Conservation (phyloP, 352 stramenopile species). For the Pythium brassicae region DNA sequence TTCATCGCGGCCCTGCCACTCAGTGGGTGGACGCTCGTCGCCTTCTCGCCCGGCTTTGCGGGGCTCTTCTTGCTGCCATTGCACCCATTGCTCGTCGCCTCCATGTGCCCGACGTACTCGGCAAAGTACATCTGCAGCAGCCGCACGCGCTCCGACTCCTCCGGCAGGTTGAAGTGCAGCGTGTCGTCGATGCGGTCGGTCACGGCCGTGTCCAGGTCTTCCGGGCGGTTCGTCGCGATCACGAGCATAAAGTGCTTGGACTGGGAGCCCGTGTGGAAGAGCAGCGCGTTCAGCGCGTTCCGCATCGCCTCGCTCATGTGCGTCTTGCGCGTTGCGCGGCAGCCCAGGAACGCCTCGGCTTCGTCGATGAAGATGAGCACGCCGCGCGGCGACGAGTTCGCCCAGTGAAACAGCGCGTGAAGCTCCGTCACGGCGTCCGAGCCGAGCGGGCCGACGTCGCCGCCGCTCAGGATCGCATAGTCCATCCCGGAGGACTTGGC, state of each 20-base stretch:
- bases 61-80: background rate
- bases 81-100: background rate
- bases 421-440: constrained; percentile 76
- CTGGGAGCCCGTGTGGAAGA: constrained; percentile 77
- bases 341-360: constrained; percentile 72
- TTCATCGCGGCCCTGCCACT: constrained; percentile 21
- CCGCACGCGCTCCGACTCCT: constrained; percentile 49
- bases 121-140: constrained; percentile 72
- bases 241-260: constrained; percentile 77
- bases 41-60: background rate
- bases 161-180: constrained; percentile 73
- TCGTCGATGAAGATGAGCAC: constrained; percentile 89
- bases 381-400: constrained; percentile 59
- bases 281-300: constrained; percentile 77
- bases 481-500: constrained; percentile 64
- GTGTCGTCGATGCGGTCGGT: constrained; percentile 83
- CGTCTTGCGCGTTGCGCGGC: constrained; percentile 67
- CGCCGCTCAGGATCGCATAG: constrained; percentile 82
- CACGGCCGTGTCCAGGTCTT: constrained; percentile 73
- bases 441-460: constrained; percentile 78
- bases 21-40: constrained; percentile 3
- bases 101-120: constrained; percentile 43
- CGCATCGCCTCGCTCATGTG: constrained; percentile 83
- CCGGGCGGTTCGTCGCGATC: constrained; percentile 81
- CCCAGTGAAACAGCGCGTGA: constrained; percentile 79